These are phyloP conservation scores for Lithospermum erythrorhizon DNA, from an alignment of 257 asterid genomes.

Conservation along the genomic window DNA sequence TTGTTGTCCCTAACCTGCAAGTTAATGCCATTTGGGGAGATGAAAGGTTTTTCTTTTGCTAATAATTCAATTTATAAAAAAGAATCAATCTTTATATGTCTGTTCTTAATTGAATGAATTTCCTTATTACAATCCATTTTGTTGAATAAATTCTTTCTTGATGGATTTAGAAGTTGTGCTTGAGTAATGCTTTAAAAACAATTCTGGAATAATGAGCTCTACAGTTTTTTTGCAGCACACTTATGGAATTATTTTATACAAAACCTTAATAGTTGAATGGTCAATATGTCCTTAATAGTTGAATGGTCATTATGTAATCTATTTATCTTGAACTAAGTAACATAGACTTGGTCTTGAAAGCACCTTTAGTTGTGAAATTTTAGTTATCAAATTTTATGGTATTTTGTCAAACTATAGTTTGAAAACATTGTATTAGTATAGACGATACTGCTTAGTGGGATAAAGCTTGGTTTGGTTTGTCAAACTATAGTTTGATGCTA, in stretches of 20 bases:
- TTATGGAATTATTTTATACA: too few species aligned
- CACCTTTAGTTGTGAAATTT: background rate
- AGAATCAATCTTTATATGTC: background rate
- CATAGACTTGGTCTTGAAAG: background rate
- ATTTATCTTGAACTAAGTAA: background rate
- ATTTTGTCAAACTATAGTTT: background rate
- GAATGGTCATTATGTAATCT: too few species aligned
- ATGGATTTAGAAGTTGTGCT: background rate
- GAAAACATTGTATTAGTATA: too few species aligned
- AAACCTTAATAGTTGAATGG: too few species aligned
- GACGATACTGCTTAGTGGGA: too few species aligned
- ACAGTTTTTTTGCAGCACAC: background rate
- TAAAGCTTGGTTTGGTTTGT: background rate
- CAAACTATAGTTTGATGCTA: background rate
- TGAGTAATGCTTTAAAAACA: background rate
- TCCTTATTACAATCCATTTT: too few species aligned
- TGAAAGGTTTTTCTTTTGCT: constrained; percentile 55
- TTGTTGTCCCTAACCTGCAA: constrained; percentile 91
- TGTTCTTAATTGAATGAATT: background rate
- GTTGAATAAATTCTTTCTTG: background rate
- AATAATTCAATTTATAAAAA: background rate
- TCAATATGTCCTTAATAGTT: too few species aligned
- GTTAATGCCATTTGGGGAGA: constrained; percentile 99
- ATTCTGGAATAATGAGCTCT: background rate
- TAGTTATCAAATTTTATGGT: background rate